phyloP scores from a whole-genome alignment of 73 alveolate genomes.

The Paramecium sexaurelia region DNA sequence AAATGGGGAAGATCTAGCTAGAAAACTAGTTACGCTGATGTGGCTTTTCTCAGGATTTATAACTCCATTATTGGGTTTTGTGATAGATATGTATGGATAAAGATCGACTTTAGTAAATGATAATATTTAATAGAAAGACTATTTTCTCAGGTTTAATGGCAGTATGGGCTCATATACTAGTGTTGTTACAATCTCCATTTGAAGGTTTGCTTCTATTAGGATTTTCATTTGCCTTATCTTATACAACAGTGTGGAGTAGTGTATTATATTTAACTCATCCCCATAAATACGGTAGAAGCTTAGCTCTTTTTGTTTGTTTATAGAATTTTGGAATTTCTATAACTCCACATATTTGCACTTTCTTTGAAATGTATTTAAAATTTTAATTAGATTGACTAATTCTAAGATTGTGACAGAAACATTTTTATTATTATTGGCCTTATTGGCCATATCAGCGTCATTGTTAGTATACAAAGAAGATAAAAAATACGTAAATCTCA shows the following conservation, averaged over 20 bases:
- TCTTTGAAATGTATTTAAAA: conserved; percentile 1
- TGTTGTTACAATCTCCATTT: neutral
- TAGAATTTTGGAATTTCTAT: conserved; percentile 41
- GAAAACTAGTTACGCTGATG: neutral
- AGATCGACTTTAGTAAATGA: neutral
- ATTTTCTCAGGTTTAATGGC: conserved; percentile 46
- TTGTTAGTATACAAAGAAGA: neutral
- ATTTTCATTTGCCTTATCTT: conserved; percentile 26
- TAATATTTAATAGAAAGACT: neutral
- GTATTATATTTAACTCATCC: conserved; percentile 20
- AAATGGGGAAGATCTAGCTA: conserved; percentile 24
- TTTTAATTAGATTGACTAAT: neutral
- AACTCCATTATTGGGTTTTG: conserved; percentile 40
- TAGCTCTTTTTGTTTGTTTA: neutral
- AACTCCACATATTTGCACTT: neutral
- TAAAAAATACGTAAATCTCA: neutral
- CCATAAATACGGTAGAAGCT: conserved; percentile 25
- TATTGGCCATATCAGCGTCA: neutral
- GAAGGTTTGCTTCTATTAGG: conserved; percentile 28
- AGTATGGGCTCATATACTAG: conserved; percentile 44
- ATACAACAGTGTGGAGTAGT: conserved; percentile 39
- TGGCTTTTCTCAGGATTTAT: conserved; percentile 26
- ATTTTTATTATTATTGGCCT: conserved; percentile 15
- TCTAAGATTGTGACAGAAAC: neutral
- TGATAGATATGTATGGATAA: conserved; percentile 14